Conservation (phyloP, 2,329 filamentous ascomycete species). For the Rhexocercosporidium sp. region DNA sequence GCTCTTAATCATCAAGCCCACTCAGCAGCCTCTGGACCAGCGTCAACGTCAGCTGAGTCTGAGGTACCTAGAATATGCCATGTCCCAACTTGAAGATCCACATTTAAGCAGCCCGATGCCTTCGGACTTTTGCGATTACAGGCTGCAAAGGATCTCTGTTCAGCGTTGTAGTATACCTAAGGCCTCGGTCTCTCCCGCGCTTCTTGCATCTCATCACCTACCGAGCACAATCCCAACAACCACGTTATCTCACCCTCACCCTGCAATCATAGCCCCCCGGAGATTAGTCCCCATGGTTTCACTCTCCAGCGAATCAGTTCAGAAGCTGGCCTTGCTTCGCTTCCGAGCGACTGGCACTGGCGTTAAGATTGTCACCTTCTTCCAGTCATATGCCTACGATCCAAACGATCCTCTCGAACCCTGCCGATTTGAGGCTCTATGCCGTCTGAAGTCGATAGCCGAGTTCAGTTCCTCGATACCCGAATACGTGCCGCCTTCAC, state of each 20-base stretch:
- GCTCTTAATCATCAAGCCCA: constrained; percentile 12
- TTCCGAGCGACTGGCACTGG: constrained; percentile 14
- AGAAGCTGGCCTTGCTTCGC: constrained; percentile 12
- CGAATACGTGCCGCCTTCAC: constrained; percentile 8
- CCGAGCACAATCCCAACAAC: neutral
- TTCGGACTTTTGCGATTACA: constrained; percentile 1
- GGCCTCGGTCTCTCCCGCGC: neutral
- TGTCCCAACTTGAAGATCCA: constrained; percentile 1
- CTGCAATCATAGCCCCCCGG: neutral
- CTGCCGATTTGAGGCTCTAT: constrained; percentile 17
- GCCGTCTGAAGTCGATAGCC: constrained; percentile 18
- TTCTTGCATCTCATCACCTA: neutral
- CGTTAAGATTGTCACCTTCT: constrained; percentile 7
- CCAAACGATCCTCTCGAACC: constrained; percentile 14
- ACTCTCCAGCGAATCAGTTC: constrained; percentile 7
- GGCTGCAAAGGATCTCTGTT: neutral
- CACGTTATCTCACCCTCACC: neutral
- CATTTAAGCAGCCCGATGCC: constrained; percentile 10
- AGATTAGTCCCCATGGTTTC: constrained; percentile 5
- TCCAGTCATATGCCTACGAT: constrained; percentile 15
- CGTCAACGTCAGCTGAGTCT: constrained; percentile 10
- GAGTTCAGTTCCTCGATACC: constrained; percentile 16
- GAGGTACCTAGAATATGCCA: neutral
- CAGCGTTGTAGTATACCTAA: neutral
- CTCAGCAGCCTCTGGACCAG: constrained; percentile 8